Evolutionary conservation across 768 basidiomycete species (phyloP).

Genomic region (Cystobasidium onofrii): DNA sequence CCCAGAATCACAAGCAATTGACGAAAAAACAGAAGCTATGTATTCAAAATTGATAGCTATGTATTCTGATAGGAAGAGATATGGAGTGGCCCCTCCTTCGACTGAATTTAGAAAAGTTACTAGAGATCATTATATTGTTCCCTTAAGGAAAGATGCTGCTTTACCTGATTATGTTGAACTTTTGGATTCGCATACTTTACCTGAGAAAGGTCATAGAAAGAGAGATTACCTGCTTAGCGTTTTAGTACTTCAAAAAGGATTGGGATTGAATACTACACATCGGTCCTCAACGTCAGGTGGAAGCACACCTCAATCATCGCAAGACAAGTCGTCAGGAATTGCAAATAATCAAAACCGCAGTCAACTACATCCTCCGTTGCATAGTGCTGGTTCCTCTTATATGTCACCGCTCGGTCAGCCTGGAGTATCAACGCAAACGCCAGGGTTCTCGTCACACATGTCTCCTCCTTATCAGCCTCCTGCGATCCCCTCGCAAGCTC

Average conservation of each 20-base stretch:
- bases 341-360: background rate
- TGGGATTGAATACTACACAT: background rate
- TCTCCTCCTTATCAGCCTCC: constrained; percentile 12
- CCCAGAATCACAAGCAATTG: constrained; percentile 2
- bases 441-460: background rate
- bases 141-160: constrained; percentile 57
- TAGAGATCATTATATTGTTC: constrained; percentile 78
- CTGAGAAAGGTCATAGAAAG: constrained; percentile 53
- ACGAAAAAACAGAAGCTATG: constrained; percentile 35
- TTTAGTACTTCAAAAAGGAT: constrained; percentile 69
- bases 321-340: background rate
- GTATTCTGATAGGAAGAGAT: constrained; percentile 35
- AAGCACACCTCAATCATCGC: constrained; percentile 3
- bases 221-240: constrained; percentile 67
- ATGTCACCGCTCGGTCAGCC: background rate
- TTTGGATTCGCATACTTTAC: constrained; percentile 64
- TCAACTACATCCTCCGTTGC: background rate
- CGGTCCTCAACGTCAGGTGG: background rate
- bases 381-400: background rate
- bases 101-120: constrained; percentile 55
- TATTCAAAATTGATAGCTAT: constrained; percentile 34
- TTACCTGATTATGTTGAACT: constrained; percentile 80
- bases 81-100: constrained; percentile 37
- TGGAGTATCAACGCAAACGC: background rate
- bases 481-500: background rate